phyloP scores from a whole-genome alignment of 306 rosid species.

The Lathyrus sativus region DNA sequence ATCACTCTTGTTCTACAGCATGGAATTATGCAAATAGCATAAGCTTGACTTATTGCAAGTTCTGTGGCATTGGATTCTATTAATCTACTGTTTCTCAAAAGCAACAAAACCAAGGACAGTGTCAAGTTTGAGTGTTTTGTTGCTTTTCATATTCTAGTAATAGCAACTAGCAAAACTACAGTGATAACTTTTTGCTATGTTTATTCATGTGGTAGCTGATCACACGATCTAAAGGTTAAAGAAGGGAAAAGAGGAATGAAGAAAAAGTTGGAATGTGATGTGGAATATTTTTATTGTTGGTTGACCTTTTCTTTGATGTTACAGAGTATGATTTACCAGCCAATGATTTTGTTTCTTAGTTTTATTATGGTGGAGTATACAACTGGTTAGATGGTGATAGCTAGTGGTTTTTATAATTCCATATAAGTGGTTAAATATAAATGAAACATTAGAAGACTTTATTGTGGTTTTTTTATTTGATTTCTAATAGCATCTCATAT shows the following conservation, averaged over 20 bases:
- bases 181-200: background rate
- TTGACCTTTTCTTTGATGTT: slow-evolving; percentile 32
- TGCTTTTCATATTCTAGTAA: background rate
- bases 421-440: too few species aligned
- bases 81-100: background rate
- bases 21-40: background rate
- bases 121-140: background rate
- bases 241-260: background rate
- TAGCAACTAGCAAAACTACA: slow-evolving; percentile 16
- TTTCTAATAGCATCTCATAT: too few species aligned
- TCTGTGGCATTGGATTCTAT: background rate
- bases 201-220: background rate
- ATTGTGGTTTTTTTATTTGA: too few species aligned
- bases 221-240: slow-evolving; percentile 7
- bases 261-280: slow-evolving; percentile 14
- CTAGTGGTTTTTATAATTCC: slow-evolving; percentile 6
- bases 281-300: slow-evolving; percentile 17
- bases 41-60: background rate
- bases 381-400: background rate
- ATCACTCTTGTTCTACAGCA: background rate
- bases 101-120: background rate
- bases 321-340: slow-evolving; percentile 36
- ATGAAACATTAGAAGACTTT: too few species aligned
- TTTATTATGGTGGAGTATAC: slow-evolving; percentile 16
- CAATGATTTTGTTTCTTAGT: slow-evolving; percentile 22